Evolutionary conservation across 176 grass and related monocot species (phyloP).

Genomic region (Pontederia crassipes): DNA sequence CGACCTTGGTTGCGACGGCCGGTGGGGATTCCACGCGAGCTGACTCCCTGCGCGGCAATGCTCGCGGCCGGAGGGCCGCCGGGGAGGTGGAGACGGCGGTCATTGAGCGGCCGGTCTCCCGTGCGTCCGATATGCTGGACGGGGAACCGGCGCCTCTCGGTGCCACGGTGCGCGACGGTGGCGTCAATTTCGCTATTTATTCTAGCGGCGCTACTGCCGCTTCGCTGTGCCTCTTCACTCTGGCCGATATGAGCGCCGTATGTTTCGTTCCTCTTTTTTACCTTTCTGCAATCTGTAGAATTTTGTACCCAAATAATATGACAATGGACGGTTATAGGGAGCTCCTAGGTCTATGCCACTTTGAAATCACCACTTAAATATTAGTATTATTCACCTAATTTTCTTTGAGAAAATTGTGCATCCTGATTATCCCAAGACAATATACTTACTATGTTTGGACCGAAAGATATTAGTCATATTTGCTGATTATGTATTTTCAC

Average conservation of each 20-base stretch:
- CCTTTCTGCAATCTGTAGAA: background rate
- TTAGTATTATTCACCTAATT: no score
- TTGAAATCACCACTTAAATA: no score
- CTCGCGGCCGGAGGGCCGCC: background rate
- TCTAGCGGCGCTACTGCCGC: slow-evolving; percentile 53
- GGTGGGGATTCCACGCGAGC: background rate
- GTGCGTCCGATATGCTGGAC: slow-evolving; percentile 46
- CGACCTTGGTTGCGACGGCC: background rate
- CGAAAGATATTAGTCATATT: no score
- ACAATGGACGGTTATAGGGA: background rate
- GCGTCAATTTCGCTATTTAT: slow-evolving; percentile 86
- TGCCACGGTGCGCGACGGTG: slow-evolving; percentile 45
- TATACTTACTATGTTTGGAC: no score
- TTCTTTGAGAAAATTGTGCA: no score
- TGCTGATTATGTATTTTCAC: no score
- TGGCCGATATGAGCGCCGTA: slow-evolving; percentile 46
- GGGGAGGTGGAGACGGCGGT: slow-evolving; percentile 5
- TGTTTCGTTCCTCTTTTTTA: background rate
- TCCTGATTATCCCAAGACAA: no score
- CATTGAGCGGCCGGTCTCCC: slow-evolving; percentile 27
- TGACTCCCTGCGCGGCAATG: slow-evolving; percentile 16
- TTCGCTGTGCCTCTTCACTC: slow-evolving; percentile 62
- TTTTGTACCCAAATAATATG: background rate
- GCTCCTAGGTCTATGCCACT: no score
- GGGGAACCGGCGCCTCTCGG: slow-evolving; percentile 66